Conservation (phyloP, 1,284 basidiomycete species). For the Meripilus lineatus region DNA sequence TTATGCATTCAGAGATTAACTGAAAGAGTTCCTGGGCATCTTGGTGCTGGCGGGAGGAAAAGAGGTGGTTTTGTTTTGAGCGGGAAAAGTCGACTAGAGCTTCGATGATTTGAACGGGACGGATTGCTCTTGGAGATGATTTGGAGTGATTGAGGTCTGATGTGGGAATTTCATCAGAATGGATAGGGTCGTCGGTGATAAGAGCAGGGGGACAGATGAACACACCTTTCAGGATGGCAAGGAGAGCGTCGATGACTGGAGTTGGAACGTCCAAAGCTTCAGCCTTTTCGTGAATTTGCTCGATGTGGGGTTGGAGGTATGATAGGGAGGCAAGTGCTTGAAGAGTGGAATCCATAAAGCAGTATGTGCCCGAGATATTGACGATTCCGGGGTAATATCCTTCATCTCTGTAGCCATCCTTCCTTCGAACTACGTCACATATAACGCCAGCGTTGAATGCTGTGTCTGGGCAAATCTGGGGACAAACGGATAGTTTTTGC, state of each 20-base stretch:
- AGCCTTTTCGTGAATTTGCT: constrained; percentile 67
- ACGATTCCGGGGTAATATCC: constrained; percentile 81
- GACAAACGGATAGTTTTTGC: constrained; percentile 8
- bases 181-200: constrained; percentile 11
- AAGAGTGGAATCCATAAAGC: constrained; percentile 92
- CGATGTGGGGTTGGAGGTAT: constrained; percentile 73
- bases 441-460: background rate
- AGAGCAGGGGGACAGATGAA: constrained; percentile 7
- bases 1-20: constrained; percentile 82
- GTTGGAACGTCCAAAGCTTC: constrained; percentile 74
- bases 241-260: constrained; percentile 77
- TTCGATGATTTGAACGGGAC: constrained; percentile 67
- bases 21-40: constrained; percentile 96
- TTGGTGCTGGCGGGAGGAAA: constrained; percentile 86
- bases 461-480: background rate
- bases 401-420: constrained; percentile 27
- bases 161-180: constrained; percentile 12
- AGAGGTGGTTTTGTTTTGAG: constrained; percentile 57
- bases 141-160: constrained; percentile 72
- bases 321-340: constrained; percentile 82
- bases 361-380: constrained; percentile 92
- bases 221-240: constrained; percentile 62
- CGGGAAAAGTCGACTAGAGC: constrained; percentile 58
- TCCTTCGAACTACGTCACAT: constrained; percentile 6
- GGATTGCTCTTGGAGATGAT: constrained; percentile 52